A percentile compares a stretch with the other conserved stretches of the same genome.
phyloP scores from a whole-genome alignment of 2,329 filamentous ascomycete species.

The Fusarium pininemorale region DNA sequence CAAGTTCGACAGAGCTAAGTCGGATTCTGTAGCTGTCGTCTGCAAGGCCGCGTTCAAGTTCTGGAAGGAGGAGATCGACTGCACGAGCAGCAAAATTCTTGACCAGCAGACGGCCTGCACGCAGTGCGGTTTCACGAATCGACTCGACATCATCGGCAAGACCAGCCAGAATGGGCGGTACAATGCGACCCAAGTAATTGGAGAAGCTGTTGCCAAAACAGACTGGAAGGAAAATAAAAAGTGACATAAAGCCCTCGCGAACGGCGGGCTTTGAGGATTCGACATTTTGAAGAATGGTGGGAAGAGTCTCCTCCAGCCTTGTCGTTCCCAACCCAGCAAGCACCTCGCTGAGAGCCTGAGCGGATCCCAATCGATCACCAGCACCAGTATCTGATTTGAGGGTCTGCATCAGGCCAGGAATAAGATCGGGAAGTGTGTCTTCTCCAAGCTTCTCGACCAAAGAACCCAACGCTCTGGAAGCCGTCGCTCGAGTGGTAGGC shows the following conservation, averaged over 20 bases:
- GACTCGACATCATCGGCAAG: conserved; percentile 96
- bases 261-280: conserved; percentile 89
- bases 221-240: conserved; percentile 98
- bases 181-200: conserved; percentile 93
- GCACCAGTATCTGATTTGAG: conserved; percentile 97
- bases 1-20: conserved; percentile 96
- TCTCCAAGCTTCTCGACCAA: conserved; percentile 98
- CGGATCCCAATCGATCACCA: conserved; percentile 93
- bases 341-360: conserved; percentile 95
- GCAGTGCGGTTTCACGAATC: conserved; percentile 94
- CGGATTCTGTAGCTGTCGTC: conserved; percentile 98
- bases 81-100: conserved; percentile 98
- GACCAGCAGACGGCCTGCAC: conserved; percentile 91
- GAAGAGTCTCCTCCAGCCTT: conserved; percentile 92
- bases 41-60: conserved; percentile 94
- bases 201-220: conserved; percentile 99
- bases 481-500: conserved; percentile 93
- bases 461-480: conserved; percentile 93
- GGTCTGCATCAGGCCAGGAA: conserved; percentile 96
- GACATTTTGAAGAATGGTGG: conserved; percentile 95
- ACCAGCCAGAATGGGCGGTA: conserved; percentile 92
- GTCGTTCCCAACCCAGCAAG: conserved; percentile 92
- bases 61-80: conserved; percentile 91
- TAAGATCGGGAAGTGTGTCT: conserved; percentile 94
- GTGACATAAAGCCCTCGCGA: conserved; percentile 98